Base-by-base conservation (phyloP, 2,329 filamentous ascomycete genomes). In the Verticillium dahliae region DNA sequence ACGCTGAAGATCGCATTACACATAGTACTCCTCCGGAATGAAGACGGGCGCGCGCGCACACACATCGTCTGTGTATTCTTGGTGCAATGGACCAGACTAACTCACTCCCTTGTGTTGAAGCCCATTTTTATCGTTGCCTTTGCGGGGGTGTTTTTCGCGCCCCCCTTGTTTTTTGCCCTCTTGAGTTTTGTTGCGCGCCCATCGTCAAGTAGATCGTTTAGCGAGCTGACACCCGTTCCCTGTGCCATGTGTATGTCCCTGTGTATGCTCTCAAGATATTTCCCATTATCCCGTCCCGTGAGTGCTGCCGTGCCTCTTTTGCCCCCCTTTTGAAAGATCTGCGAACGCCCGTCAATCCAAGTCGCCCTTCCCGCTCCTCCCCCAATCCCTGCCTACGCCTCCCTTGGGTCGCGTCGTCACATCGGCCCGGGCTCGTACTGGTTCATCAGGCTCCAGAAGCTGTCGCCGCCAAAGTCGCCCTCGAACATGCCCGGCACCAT, bases 391-490 rank as follows among this genome's bases (percentile, higher is more conserved):
- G 18, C 18, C 18, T 22, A 22, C 18, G 10, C n/a, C 41, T 50
- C 41, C 41, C 41, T 50, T 50, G 41, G n/a, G 18, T 22, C 18
- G 18, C 18, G 18, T 22, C 18, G 18, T 50, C 18, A 62, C 61
- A 14, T 68, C 68, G 37, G 57, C 39, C n/a, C 62, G 57, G 71
- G 73, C 39, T 75, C 75, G 65, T 79, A 78, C 65, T 78, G 80
- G 67, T 85, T 85, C 66, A 85, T 69, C 62, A 85, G 70, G 41
- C 79, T 81, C 83, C 83, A 85, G 61, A 85, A 77, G 55, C 81
- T 85, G 66, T 84, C 82, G 57, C 77, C 76, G 2, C 77, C 78
- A 71, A 85, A 84, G 61, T 79, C 81, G 1, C 83, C 83, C 31
- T 79, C 82, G 71, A 85, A 85, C 62, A 62, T 81, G 77, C 79